Evolutionary conservation across 1,284 basidiomycete genomes (phyloP), one percentile per base, ranked within the genome.

Genomic region (Salmacisia buchloeana): DNA sequence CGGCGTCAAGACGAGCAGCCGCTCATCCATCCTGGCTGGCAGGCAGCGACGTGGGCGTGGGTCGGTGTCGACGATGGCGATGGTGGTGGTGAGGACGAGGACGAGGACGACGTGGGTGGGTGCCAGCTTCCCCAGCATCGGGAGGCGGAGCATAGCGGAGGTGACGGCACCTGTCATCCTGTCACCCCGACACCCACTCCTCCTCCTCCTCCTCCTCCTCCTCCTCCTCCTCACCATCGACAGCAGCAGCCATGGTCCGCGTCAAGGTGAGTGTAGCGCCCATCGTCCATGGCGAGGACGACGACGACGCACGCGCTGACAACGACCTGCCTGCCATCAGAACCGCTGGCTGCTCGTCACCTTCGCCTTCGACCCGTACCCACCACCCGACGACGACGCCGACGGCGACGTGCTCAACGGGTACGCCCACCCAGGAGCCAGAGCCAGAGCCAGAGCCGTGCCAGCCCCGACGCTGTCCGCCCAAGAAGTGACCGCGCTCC

Each of bases 401-500:
- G 36, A 9, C 9, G 36, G 18, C 18, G 36, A 38, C 36, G 10
- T 38, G 36, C 15, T 27, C 23, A 10, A 21, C 46, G n/a, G n/a
- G n/a, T n/a, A n/a, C n/a, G n/a, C n/a, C n/a, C n/a, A n/a, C n/a
- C n/a, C n/a, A n/a, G n/a, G n/a, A n/a, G n/a, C n/a, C n/a, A n/a
- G n/a, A n/a, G n/a, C n/a, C n/a, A n/a, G n/a, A n/a, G 23, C 46
- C n/a, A 7, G 9, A 23, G 10, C 43, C 21, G n/a, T 21, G 6
- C 7, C 46, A 21, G 7, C 46, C 25, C 46, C 56, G 2, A 25
- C 60, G 1, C 59, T 72, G 18, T 65, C 64, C 6, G 63, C 70
- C 5, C 64, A 68, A 36, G 59, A 54, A 34, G 61, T 72, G 61
- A 70, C 67, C 12, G 58, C 64, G 21, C 62, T 69, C 3, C 60